phyloP scores from a whole-genome alignment of 106 monocot species.

The Narthecium ossifragum region DNA sequence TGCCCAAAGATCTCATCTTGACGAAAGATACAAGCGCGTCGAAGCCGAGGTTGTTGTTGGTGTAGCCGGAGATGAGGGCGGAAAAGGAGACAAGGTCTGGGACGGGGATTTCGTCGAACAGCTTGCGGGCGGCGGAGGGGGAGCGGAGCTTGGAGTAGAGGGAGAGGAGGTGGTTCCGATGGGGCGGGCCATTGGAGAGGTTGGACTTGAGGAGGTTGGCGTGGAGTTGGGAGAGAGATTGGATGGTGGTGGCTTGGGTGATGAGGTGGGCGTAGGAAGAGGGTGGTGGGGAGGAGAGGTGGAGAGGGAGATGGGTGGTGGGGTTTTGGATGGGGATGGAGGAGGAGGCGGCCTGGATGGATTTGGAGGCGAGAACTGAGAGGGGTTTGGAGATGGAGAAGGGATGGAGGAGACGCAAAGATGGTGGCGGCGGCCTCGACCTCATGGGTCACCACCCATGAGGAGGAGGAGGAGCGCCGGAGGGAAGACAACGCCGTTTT shows the following conservation, averaged over 20 bases:
- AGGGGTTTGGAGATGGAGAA: not conserved
- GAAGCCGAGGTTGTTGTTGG: constrained; percentile 26
- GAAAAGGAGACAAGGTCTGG: constrained; percentile 61
- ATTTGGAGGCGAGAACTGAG: not conserved
- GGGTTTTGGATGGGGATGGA: not conserved
- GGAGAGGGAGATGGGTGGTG: not conserved
- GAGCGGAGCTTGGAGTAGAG: constrained; percentile 40
- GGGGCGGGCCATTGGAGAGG: constrained; percentile 15
- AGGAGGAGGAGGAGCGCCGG: no score
- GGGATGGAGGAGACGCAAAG: constrained; percentile 1
- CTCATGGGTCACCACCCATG: constrained; percentile 8
- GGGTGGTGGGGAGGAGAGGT: no score
- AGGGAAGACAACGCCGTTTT: no score
- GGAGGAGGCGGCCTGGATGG: not conserved
- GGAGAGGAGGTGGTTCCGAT: constrained; percentile 45
- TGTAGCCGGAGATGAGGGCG: constrained; percentile 51
- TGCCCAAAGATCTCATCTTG: constrained; percentile 32
- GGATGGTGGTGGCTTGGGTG: constrained; percentile 8
- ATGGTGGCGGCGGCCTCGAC: no score
- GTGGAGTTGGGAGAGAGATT: constrained; percentile 26
- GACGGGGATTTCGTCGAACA: constrained; percentile 76
- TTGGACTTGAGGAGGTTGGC: constrained; percentile 41
- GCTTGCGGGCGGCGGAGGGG: constrained; percentile 24
- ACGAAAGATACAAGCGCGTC: constrained; percentile 44
- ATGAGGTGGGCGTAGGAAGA: no score